phyloP scores from a whole-genome alignment of 164 flowering plant genomes.

The Tetrastigma voinierianum region DNA sequence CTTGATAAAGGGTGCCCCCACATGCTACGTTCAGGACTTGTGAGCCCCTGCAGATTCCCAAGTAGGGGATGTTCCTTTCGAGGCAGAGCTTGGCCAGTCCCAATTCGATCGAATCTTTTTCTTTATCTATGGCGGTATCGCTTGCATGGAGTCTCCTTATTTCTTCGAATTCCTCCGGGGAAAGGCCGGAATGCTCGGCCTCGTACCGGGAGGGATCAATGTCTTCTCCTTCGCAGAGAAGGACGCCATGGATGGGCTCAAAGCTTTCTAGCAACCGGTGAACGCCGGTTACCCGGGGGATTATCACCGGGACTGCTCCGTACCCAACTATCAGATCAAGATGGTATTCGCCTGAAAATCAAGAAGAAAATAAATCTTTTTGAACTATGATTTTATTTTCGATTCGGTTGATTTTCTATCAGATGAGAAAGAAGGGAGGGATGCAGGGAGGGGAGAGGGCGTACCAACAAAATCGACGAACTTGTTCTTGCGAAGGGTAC shows the following conservation, averaged over 20 bases:
- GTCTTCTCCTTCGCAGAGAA: conserved; percentile 98
- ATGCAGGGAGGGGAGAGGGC: neutral
- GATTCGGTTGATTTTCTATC: neutral
- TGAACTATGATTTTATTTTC: neutral
- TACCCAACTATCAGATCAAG: conserved; percentile 89
- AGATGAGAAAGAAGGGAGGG: no score
- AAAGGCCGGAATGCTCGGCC: conserved; percentile 38
- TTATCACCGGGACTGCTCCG: conserved; percentile 94
- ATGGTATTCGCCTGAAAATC: conserved; percentile 84
- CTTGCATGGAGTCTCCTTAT: conserved; percentile 67
- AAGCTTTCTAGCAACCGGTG: conserved; percentile 82
- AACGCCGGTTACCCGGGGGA: conserved; percentile 84
- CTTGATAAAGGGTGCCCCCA: conserved; percentile 88
- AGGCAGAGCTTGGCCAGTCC: conserved; percentile 86
- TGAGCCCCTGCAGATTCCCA: conserved; percentile 96
- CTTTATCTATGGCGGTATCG: conserved; percentile 83
- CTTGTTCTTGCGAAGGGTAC: conserved; percentile 78
- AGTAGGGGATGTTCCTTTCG: conserved; percentile 86
- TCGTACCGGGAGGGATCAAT: conserved; percentile 88
- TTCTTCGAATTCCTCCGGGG: conserved; percentile 74
- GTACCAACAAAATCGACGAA: conserved; percentile 84
- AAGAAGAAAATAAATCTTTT: no score
- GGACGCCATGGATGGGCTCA: conserved; percentile 97
- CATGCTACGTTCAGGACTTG: conserved; percentile 92
- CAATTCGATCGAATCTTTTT: conserved; percentile 85